Evolutionary conservation across 352 stramenopile genomes (phyloP), one percentile per base, ranked within the genome.

Genomic region (Phytophthora cactorum): DNA sequence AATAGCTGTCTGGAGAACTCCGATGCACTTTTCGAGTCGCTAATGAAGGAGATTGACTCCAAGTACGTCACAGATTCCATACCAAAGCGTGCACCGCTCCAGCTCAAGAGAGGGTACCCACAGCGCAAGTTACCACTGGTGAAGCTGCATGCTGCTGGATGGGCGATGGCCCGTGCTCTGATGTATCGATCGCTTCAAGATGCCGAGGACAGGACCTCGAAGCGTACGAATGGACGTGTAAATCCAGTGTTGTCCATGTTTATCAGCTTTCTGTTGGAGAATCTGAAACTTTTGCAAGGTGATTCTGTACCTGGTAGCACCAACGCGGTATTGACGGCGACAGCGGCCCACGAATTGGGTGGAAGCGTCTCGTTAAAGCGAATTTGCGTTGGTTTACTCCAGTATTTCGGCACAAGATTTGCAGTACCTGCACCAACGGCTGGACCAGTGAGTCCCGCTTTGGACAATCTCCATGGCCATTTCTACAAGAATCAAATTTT

Each of bases 31-130:
- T 95, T 92, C 43, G 82, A 95, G 63, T 92, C 84, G 15, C 70
- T 96, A 44, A 96, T 96, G 89, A 91, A 90, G 41, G 85, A 96
- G 56, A 96, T 96, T 43, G 88, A 96, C 60, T 70, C 68, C 4
- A 84, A 84, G 25, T 75, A 81, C 17, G 52, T 54, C 2, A 50
- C 34, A 15, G 53, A 72, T 4, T 10, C 46, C 8, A n/a, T 38
- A 25, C 17, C 39, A 8, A 77, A 76, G 22, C 68, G 52, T 39
- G n/a, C 58, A 9, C 55, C 81, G 28, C 56, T 88, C 4, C 77
- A 79, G 12, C 76, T 86, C 31, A 91, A 89, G 39, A 72, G 77
- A 14, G 71, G 45, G 4, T 84, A 77, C 11, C 63, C 79, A 22
- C 75, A 74, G 32, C 74, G 63, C 6, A 95, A 91, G 50, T 47